phyloP scores from a whole-genome alignment of 495 filamentous ascomycete genomes.

The Penicillium bovifimosum region DNA sequence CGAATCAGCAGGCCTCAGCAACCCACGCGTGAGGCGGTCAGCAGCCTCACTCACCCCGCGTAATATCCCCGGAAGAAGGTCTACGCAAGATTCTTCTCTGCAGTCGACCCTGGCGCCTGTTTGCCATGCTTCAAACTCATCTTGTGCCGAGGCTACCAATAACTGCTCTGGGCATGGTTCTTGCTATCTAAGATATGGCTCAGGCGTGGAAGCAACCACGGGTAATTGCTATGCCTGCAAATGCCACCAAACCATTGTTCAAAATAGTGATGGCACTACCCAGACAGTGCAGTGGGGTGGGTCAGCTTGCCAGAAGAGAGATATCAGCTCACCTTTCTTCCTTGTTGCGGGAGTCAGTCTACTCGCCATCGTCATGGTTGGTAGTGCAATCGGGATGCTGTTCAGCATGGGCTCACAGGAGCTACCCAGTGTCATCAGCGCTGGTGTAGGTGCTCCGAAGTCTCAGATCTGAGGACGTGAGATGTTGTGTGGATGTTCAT shows the following conservation, averaged over 20 bases:
- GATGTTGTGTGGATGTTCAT: not conserved
- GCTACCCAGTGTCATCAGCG: conserved; percentile 80
- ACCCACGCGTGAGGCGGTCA: not conserved
- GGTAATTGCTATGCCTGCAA: conserved; percentile 68
- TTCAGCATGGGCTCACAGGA: conserved; percentile 72
- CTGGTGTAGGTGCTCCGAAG: conserved; percentile 65
- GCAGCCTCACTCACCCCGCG: not conserved
- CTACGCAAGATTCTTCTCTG: conserved; percentile 4
- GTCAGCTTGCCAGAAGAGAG: conserved; percentile 82
- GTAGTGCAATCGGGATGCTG: conserved; percentile 67
- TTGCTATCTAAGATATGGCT: conserved; percentile 57
- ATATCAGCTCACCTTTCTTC: conserved; percentile 83
- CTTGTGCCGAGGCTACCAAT: conserved; percentile 58
- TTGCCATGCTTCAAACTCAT: conserved; percentile 59
- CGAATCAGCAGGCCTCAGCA: not conserved
- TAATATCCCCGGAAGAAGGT: conserved; percentile 3
- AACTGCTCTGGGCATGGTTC: conserved; percentile 71
- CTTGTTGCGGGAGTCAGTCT: conserved; percentile 68
- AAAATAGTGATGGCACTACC: conserved; percentile 41
- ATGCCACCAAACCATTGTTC: conserved; percentile 52
- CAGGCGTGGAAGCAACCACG: conserved; percentile 23
- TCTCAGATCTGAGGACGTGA: conserved; percentile 25
- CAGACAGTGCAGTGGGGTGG: conserved; percentile 71
- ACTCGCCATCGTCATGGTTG: conserved; percentile 52
- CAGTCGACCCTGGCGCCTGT: conserved; percentile 30